Percentiles rank a stretch among this genome's conserved stretches.
These are phyloP conservation scores for Aureobasidium sp. DNA, from an alignment of 2,329 filamentous ascomycete species.

Conservation along the genomic window DNA sequence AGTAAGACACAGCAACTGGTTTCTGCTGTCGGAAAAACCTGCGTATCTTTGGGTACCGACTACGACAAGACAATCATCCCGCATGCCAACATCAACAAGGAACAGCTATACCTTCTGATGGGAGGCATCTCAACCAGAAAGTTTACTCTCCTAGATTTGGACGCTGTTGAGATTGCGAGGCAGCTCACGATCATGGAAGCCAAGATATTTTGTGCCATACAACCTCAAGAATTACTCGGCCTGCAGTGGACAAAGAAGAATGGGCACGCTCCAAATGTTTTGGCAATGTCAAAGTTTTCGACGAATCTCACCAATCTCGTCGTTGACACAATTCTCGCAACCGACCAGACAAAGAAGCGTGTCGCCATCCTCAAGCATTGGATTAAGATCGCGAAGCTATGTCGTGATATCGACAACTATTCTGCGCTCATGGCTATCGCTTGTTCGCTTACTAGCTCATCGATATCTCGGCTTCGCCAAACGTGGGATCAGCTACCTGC, in stretches of 20 bases:
- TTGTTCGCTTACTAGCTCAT: constrained; percentile 86
- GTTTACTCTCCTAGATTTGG: constrained; percentile 30
- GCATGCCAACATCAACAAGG: constrained; percentile 62
- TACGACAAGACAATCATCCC: constrained; percentile 39
- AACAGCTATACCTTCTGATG: constrained; percentile 63
- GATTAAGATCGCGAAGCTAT: constrained; percentile 88
- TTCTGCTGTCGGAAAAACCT: constrained; percentile 83
- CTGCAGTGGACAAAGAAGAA: constrained; percentile 90
- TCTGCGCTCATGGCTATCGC: constrained; percentile 96
- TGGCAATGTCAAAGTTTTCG: constrained; percentile 86
- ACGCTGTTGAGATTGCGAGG: constrained; percentile 80
- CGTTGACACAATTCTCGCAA: constrained; percentile 80
- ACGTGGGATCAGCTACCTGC: constrained; percentile 87
- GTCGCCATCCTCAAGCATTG: constrained; percentile 91
- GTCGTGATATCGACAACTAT: constrained; percentile 87
- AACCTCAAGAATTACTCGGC: constrained; percentile 83
- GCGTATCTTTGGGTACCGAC: constrained; percentile 64
- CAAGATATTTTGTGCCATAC: constrained; percentile 80
- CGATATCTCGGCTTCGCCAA: constrained; percentile 76
- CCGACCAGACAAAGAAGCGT: constrained; percentile 87
- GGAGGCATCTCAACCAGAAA: constrained; percentile 21
- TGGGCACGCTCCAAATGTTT: constrained; percentile 76
- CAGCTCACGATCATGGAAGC: constrained; percentile 93
- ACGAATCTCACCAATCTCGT: constrained; percentile 91
- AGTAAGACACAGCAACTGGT: constrained; percentile 47